Evolutionary conservation across 1,139 yeast genomes (phyloP), one percentile per base, ranked within the genome.

Genomic region (Kodamaea sp.): DNA sequence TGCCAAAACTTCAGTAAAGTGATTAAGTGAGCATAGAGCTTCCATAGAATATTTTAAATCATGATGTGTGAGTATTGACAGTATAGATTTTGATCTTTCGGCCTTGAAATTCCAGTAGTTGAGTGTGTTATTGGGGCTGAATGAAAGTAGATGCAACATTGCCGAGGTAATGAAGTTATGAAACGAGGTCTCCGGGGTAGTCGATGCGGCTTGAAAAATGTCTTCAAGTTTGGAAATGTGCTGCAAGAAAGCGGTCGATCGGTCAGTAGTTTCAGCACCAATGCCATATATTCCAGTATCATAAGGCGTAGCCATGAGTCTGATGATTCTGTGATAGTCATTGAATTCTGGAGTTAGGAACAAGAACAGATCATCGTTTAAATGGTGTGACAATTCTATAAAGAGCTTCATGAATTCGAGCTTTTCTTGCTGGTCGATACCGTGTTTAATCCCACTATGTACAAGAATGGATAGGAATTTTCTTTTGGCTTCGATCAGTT

Each of bases 11-110:
- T 55, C 49, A 4, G 52, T 41, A 38, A 50, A 59, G 23, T 55
- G 39, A 22, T 58, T 48, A 11, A 53, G 31, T 5, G 39, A 37
- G 9, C 53, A 44, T 24, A 61, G 56, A 1, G 73, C 59, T 12
- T 37, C 32, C 63, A 73, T 59, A 9, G 59, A 53, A 30, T 41
- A 43, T 4, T 60, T 56, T 33, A 68, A 53, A 45, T 67, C 71
- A 4, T 39, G 27, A 9, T 35, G 37, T 6, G 27, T 23, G 14
- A 32, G 27, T 14, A 9, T 27, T 5, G 15, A 18, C 12, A 5
- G 20, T 8, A 11, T 11, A 2, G n/a, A 13, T 13, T 19, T 28
- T 12, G 25, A 16, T 7, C 7, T 6, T 7, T 42, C 44, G 8
- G 35, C 32, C 36, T 66, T 66, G 37, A 43, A 52, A 23, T 51